Evolutionary conservation across 2,329 filamentous ascomycete species (phyloP), one percentile per base, ranked within the genome.

Genomic region (Aspergillus luchuensis): DNA sequence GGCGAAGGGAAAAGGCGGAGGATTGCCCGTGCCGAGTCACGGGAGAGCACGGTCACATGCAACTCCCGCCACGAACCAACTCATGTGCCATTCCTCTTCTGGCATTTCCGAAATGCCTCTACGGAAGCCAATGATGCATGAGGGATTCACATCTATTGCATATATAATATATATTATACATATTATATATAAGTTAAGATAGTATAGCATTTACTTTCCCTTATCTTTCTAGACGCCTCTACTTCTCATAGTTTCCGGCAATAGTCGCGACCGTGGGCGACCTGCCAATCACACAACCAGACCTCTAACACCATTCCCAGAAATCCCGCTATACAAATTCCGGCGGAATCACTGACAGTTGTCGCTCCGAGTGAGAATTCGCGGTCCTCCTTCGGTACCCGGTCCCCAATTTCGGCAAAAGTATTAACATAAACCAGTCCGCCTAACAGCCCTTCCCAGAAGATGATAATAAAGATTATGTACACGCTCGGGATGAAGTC

Each of bases 381-480:
- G 5, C 94, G 85, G 56, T 97, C 92, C 33, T 87, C 85, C 4
- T 84, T 80, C 0, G 88, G 87, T 1, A 97, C 88, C 6, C 88
- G 87, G 69, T 97, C 92, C 74, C 92, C 89, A 63, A 99, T 97
- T 73, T 96, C 91, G 0, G 93, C 92, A 76, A 98, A 99, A 0
- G 93, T 97, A 70, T 94, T 96, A 61, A 98, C 93, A 70, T 99
- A 99, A 0, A 98, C 95, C 3, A 92, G 82, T 0, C 95, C 95
- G 0, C 95, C 95, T 0, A 99, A 81, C 11, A 98, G 76, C 0
- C 95, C 95, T 74, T 98, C 95, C 94, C 94, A 98, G 71, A 98
- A 95, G 19, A 97, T 83, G 62, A 98, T 81, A 21, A 85, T 61
- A 70, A 97, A 97, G 1, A 98, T 81, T n/a, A 97, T 69, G 72